Conservation (phyloP, 768 basidiomycete species). For the Boletus rufocinnamomeus region DNA sequence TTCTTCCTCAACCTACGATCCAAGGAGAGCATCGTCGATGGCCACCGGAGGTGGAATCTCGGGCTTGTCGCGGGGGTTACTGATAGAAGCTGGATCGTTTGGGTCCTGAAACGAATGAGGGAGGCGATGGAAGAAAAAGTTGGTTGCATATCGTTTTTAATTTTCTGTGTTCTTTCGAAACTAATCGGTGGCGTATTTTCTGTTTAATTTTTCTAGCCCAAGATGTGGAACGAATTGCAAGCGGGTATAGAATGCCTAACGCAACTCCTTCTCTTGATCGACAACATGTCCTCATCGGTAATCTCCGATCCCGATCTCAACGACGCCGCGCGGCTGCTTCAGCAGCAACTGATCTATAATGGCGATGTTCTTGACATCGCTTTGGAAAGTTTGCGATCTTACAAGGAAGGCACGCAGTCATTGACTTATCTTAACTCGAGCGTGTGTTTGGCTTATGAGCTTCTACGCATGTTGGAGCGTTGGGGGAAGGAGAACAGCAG, state of each 20-base stretch:
- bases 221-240: constrained; percentile 91
- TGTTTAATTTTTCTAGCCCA: constrained; percentile 58
- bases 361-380: constrained; percentile 92
- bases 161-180: constrained; percentile 1
- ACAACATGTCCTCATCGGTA: constrained; percentile 66
- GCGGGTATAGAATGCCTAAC: constrained; percentile 94
- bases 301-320: constrained; percentile 45
- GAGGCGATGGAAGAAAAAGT: constrained; percentile 92
- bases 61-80: constrained; percentile 82
- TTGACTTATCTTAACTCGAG: constrained; percentile 85
- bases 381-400: constrained; percentile 71
- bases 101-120: constrained; percentile 89
- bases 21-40: constrained; percentile 37
- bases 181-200: constrained; percentile 15
- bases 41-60: constrained; percentile 54
- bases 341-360: constrained; percentile 92
- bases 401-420: constrained; percentile 78
- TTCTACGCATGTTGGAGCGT: constrained; percentile 88
- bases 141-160: constrained; percentile 19
- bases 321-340: constrained; percentile 79
- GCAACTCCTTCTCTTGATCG: constrained; percentile 87
- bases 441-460: constrained; percentile 77
- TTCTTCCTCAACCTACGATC: constrained; percentile 69
- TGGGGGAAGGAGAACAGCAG: constrained; percentile 74
- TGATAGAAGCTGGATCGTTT: constrained; percentile 84